These are phyloP conservation scores for Phytophthora multivora DNA, from an alignment of 352 stramenopile genomes.

Conservation along the genomic window DNA sequence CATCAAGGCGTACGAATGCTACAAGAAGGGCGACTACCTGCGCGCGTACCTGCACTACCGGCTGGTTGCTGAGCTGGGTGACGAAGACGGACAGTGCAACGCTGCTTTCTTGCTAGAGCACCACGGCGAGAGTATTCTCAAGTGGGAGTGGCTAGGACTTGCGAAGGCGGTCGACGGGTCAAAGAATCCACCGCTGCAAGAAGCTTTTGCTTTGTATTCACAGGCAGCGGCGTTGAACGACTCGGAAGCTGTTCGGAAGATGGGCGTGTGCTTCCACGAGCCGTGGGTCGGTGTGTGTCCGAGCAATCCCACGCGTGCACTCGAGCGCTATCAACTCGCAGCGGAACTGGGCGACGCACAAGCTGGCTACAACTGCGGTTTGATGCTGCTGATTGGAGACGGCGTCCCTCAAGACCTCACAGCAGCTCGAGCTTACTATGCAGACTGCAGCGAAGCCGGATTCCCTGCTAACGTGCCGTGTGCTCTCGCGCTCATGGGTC, in stretches of 20 bases:
- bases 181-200: conserved; percentile 30
- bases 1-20: conserved; percentile 69
- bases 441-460: conserved; percentile 46
- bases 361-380: conserved; percentile 64
- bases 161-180: conserved; percentile 1
- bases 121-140: conserved; percentile 47
- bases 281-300: conserved; percentile 61
- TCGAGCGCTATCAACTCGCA: conserved; percentile 60
- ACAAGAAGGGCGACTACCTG: conserved; percentile 61
- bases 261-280: conserved; percentile 64
- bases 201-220: conserved; percentile 63
- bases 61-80: conserved; percentile 62
- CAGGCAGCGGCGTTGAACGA: conserved; percentile 65
- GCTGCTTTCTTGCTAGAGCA: conserved; percentile 77
- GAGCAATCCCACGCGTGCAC: conserved; percentile 52
- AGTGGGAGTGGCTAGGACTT: conserved; percentile 34
- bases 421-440: conserved; percentile 57
- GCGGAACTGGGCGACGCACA: conserved; percentile 62
- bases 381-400: conserved; percentile 60
- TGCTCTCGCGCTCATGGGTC: conserved; percentile 37
- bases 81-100: conserved; percentile 70
- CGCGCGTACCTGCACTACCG: conserved; percentile 76
- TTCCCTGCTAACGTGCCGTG: conserved; percentile 78
- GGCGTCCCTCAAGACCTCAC: conserved; percentile 46
- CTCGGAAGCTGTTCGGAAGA: conserved; percentile 75